Base-by-base conservation (phyloP, 768 basidiomycete species). In the Agrocybe pediades region DNA sequence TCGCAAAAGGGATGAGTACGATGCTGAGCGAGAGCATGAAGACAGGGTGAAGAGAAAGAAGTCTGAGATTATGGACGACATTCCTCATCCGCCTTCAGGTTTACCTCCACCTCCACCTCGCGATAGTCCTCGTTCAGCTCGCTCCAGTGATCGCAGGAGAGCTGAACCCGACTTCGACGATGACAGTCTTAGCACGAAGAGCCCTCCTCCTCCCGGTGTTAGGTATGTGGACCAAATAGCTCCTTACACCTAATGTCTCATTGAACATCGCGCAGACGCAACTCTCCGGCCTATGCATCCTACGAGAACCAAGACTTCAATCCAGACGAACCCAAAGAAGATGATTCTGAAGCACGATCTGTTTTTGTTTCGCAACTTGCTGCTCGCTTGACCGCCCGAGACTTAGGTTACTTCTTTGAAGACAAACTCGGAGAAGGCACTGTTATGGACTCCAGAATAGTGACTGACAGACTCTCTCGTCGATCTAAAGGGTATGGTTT, bases 351-450 rank as follows among this genome's bases (percentile, higher is more conserved):
- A 85, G 89, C 92, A 66, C 90, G 97, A 71, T 98, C 97, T 64
- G 93, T 98, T 62, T 98, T 98, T 74, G 94, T 97, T 68, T 96
- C 95, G 64, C 97, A 98, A 75, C 87, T 99, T 68, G 93, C 97
- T 64, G 94, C 95, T 57, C 88, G 94, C 66, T 85, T 98, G 69
- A 98, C 95, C 54, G 94, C 95, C 63, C 86, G 94, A 69, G 97
- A 99, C 77, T 78, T 99, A 73, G 95, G 95, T 60, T 92, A 95
- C 74, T 99, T 99, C 79, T 98, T 99, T 67, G 96, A 98, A 78
- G 91, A 96, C 68, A 92, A 95, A 69, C 80, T 98, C 41, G 96
- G 95, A 19, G 91, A 94, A 74, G 88, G 88, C 30, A 85, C 90
- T 17, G 97, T 99, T 6, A 87, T 95, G 79, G 97, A 99, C 65